phyloP scores from a whole-genome alignment of 2,329 filamentous ascomycete species.

The Hypomyces perniciosus region DNA sequence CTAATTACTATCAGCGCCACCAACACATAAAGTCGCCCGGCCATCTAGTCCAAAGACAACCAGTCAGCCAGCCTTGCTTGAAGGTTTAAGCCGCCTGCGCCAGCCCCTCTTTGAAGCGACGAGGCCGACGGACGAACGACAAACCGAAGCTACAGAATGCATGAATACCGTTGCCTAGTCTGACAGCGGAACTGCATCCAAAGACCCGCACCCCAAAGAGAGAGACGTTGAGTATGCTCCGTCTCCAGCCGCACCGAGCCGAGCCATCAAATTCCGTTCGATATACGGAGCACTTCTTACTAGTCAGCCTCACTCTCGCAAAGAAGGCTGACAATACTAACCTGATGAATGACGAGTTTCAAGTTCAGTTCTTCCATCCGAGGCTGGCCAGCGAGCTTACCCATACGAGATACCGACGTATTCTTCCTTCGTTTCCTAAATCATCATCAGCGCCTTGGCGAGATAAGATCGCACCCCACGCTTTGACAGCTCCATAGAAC shows the following conservation, averaged over 20 bases:
- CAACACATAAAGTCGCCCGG: too few species aligned
- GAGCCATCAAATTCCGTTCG: conserved; percentile 15
- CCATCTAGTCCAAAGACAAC: too few species aligned
- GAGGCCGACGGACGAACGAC: too few species aligned
- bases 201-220: not conserved
- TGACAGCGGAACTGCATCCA: not conserved
- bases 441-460: too few species aligned
- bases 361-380: not conserved
- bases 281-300: not conserved
- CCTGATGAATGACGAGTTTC: too few species aligned
- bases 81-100: too few species aligned
- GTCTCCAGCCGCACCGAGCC: conserved; percentile 21
- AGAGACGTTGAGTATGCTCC: conserved; percentile 2
- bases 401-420: not conserved
- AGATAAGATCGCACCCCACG: too few species aligned
- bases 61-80: too few species aligned
- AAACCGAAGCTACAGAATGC: too few species aligned
- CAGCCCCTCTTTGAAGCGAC: too few species aligned
- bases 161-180: not conserved
- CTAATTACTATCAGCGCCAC: not conserved
- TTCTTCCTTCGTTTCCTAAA: not conserved
- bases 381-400: not conserved
- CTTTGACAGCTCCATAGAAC: too few species aligned
- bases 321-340: not conserved
- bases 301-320: conserved; percentile 1